Evolutionary conservation across 2,329 filamentous ascomycete genomes (phyloP), one percentile per base, ranked within the genome.

Genomic region (Monilinia aucupariae): DNA sequence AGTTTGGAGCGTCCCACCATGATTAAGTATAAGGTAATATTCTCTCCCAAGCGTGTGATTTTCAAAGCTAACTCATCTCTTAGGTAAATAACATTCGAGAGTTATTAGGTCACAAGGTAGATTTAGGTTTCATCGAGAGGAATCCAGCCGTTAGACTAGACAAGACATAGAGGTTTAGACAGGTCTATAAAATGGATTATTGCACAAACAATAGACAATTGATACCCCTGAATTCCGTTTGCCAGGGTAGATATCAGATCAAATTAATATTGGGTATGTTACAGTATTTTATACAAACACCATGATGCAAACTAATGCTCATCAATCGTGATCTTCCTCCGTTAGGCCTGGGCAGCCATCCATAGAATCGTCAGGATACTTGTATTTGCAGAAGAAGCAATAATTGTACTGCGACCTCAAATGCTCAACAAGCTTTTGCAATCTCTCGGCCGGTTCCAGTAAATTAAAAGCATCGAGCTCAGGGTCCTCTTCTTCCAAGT

Each of bases 331-430:
- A 70, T 97, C 92, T 71, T 96, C 92, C 76, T 97, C 94, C 0
- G 86, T 89, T 43, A 87, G 62, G 0, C 94, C 94, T 0, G 94
- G 93, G 79, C 94, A 99, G 0, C 90, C 92, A 15, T 94, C 91
- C 88, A 97, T 87, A 43, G 78, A 76, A 43, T 78, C 78, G 71
- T 91, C 86, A 0, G 86, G 83, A 74, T 97, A 99, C 59, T 80
- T 79, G 75, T 83, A 89, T 75, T 97, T 97, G 77, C 94, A 99
- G 90, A 92, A 99, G 74, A 97, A 96, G 77, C 94, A 99, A 74
- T 99, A 99, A 51, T 81, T 76, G 71, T 91, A 85, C 71, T 83
- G 82, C 55, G 85, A 79, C 45, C 94, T 83, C 61, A 99, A 75
- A 75, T 90, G 86, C 22, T 77, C 74, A 12, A 96, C 81, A 17